phyloP scores from a whole-genome alignment of 768 basidiomycete genomes.

The Rhodotorula kratochvilovae region DNA sequence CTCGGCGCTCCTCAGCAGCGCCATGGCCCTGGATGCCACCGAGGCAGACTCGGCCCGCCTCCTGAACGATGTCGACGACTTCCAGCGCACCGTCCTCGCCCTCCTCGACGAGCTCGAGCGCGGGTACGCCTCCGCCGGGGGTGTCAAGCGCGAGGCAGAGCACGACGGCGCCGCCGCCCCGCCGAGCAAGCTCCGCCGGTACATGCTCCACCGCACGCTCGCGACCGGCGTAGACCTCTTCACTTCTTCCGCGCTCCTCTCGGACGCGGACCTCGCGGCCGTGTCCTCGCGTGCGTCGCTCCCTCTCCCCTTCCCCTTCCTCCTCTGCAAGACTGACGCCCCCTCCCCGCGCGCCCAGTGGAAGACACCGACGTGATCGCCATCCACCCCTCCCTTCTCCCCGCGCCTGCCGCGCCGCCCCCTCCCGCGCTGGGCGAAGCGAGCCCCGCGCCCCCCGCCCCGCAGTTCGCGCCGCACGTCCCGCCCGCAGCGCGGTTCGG shows the following conservation, averaged over 20 bases:
- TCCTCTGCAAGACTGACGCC: neutral
- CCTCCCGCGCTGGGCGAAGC: neutral
- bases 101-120: conserved; percentile 22
- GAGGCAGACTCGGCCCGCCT: conserved; percentile 9
- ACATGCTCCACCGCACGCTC: conserved; percentile 28
- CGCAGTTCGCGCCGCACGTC: neutral
- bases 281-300: neutral
- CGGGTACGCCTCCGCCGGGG: neutral
- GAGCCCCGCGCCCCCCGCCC: neutral
- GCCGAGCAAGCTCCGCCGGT: conserved; percentile 1
- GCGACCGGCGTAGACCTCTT: conserved; percentile 24
- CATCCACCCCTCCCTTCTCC: conserved; percentile 4
- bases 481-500: neutral
- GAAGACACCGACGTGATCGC: conserved; percentile 26
- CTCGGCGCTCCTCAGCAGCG: conserved; percentile 18
- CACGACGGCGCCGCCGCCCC: neutral
- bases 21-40: conserved; percentile 6
- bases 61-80: conserved; percentile 27
- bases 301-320: no score
- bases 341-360: neutral
- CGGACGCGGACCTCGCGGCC: conserved; percentile 11
- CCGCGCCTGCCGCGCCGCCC: neutral
- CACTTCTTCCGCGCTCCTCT: conserved; percentile 20
- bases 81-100: conserved; percentile 5
- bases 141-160: conserved; percentile 7